Evolutionary conservation across 768 basidiomycete genomes (phyloP), one percentile per base, ranked within the genome.

Genomic region (Termitomyces sp.): DNA sequence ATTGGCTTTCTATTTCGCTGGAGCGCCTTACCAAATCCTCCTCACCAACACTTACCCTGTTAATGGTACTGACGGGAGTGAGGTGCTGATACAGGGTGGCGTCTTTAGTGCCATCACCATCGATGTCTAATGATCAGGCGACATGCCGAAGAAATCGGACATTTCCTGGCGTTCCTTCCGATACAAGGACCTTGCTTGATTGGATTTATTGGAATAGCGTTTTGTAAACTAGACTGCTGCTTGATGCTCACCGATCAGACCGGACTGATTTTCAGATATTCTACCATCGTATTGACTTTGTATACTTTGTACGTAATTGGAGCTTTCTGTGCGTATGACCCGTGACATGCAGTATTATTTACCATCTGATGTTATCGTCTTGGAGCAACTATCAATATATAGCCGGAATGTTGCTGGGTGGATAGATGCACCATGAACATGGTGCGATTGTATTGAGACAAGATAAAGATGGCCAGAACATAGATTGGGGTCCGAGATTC

Each of bases 61-160:
- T 5, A 27, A 27, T 2, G 59, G 59, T 8, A 57, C 56, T 30
- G 56, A 61, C 32, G 53, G 56, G 11, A 54, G 52, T 28, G 48
- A 61, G 44, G 56, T 57, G n/a, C 25, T 57, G 30, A 37, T 55
- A 23, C 52, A 57, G n/a, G 59, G 59, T n/a, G 54, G 59, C 19
- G 12, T 55, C 35, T 27, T 3, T 19, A 30, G 19, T 10, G 25
- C 32, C 14, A 42, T 57, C 21, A 55, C 34, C 5, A 54, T 61
- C 21, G 48, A 45, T 41, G 48, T 35, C 43, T 52, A 7, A 45
- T 28, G 37, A n/a, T 16, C n/a, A 56, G 16, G 16, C 8, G 19
- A 8, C 44, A 5, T 12, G 27, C 23, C 12, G 45, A 35, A 9
- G 27, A 17, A 5, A 37, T 6, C 16, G 6, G 35, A 17, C 17